These are phyloP conservation scores for Erythrophleum fordii DNA, from an alignment of 306 rosid species.

Conservation along the genomic window DNA sequence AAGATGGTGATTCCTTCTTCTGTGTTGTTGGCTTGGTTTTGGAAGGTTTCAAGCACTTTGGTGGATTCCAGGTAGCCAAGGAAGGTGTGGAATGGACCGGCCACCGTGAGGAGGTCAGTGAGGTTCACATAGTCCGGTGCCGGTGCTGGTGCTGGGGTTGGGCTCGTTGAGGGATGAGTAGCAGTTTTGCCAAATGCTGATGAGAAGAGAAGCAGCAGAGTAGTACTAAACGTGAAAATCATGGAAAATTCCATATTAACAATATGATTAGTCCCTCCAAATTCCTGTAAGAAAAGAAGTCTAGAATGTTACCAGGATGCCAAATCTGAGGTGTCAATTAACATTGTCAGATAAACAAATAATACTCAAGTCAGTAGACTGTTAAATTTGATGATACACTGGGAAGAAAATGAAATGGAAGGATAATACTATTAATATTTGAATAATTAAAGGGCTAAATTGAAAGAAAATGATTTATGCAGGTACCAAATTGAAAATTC, in stretches of 20 bases:
- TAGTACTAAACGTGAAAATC: conserved; percentile 53
- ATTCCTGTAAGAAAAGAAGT: conserved; percentile 58
- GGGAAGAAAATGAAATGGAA: background rate
- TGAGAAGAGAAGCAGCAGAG: conserved; percentile 57
- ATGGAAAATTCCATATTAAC: conserved; percentile 58
- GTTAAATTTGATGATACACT: background rate
- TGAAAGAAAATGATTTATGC: background rate
- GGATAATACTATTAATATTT: too few species aligned
- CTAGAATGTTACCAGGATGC: background rate
- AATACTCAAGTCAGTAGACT: background rate
- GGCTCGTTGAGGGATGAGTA: conserved; percentile 55
- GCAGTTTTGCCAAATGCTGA: conserved; percentile 70
- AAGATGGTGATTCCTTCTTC: conserved; percentile 89
- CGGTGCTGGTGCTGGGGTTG: conserved; percentile 95
- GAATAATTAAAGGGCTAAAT: background rate
- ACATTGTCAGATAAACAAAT: background rate
- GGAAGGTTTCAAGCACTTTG: conserved; percentile 82
- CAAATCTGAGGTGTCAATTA: background rate
- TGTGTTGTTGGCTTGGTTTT: conserved; percentile 93
- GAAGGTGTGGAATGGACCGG: conserved; percentile 92
- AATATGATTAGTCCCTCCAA: conserved; percentile 54
- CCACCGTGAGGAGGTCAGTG: conserved; percentile 71
- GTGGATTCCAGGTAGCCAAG: conserved; percentile 79
- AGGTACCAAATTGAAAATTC: background rate
- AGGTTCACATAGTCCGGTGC: conserved; percentile 75